phyloP scores from a whole-genome alignment of 495 filamentous ascomycete species.

The Tricharina praecox region DNA sequence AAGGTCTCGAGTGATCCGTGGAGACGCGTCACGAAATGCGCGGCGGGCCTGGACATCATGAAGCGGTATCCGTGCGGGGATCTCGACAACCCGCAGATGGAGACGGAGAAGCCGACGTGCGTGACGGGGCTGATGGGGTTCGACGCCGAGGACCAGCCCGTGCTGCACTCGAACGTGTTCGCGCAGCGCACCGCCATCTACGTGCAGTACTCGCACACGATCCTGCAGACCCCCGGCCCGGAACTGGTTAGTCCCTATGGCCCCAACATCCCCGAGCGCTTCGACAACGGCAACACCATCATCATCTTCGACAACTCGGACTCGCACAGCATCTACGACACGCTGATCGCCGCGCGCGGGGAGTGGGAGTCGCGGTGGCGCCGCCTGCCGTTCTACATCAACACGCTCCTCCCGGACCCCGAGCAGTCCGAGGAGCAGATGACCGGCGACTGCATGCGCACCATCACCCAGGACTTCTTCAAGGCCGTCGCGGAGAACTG shows the following conservation, averaged over 20 bases:
- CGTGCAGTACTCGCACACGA: constrained; percentile 27
- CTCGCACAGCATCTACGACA: constrained; percentile 32
- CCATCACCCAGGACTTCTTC: constrained; percentile 38
- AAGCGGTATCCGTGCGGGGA: constrained; percentile 27
- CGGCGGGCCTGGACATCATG: constrained; percentile 39
- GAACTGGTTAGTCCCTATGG: constrained; percentile 9
- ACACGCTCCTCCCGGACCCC: constrained; percentile 23
- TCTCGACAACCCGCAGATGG: neutral
- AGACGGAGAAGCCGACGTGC: neutral
- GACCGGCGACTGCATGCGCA: constrained; percentile 34
- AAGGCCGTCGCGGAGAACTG: constrained; percentile 32
- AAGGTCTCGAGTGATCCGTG: constrained; percentile 36
- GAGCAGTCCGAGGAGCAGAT: constrained; percentile 25
- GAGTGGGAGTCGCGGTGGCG: constrained; percentile 38
- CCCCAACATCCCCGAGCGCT: constrained; percentile 15
- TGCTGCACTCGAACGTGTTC: constrained; percentile 13
- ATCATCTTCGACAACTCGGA: constrained; percentile 39
- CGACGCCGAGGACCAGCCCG: constrained; percentile 30
- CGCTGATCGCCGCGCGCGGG: constrained; percentile 33
- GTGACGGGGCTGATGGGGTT: constrained; percentile 37
- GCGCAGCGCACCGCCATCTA: constrained; percentile 27
- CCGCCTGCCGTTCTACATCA: constrained; percentile 35
- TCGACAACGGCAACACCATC: constrained; percentile 38
- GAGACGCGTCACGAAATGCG: constrained; percentile 30
- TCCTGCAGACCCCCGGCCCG: constrained; percentile 20